Conservation (phyloP, 1,139 yeast species). For the Pichia sp. region DNA sequence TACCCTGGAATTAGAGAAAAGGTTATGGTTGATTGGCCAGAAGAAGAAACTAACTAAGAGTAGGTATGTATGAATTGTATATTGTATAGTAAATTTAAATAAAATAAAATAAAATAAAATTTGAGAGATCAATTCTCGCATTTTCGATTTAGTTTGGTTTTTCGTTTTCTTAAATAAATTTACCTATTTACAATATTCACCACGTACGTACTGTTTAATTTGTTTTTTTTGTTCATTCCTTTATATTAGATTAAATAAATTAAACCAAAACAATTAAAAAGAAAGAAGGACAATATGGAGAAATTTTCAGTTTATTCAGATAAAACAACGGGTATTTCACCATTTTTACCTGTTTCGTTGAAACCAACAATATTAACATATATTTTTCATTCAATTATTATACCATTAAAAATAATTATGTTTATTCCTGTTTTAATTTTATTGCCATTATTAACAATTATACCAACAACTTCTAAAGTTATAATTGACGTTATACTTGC, state of each 20-base stretch:
- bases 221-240: no score
- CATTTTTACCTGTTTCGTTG: constrained; percentile 51
- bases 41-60: background rate
- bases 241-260: no score
- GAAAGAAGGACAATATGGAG: constrained; percentile 42
- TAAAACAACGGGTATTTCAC: constrained; percentile 77
- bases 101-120: no score
- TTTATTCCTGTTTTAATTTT: constrained; percentile 9
- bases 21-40: constrained; percentile 16
- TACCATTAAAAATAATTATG: constrained; percentile 7
- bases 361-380: constrained; percentile 9
- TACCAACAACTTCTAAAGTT: background rate
- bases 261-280: no score
- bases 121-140: no score
- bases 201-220: no score
- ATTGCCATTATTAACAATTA: constrained; percentile 1
- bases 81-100: no score
- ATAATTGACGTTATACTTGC: constrained; percentile 13
- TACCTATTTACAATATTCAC: no score
- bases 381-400: constrained; percentile 5
- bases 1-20: constrained; percentile 60
- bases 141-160: no score
- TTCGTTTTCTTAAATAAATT: no score
- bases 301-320: constrained; percentile 72
- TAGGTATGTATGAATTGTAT: no score